Evolutionary conservation across 2,329 filamentous ascomycete genomes (phyloP).

Genomic region (Hymenotorrendiella dingleyae): DNA sequence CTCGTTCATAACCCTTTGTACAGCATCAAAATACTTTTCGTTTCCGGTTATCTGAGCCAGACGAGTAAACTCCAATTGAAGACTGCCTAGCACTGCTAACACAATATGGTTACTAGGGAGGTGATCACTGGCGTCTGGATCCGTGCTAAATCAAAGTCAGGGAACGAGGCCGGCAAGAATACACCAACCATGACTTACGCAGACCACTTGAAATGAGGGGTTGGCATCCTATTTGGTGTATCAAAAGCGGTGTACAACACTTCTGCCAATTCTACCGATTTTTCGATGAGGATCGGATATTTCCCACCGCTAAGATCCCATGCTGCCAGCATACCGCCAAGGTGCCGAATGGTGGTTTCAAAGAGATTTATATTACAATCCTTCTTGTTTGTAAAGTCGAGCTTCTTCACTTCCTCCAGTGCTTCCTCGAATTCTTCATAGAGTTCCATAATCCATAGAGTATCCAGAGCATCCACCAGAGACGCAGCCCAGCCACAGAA

Average conservation of each 20-base stretch:
- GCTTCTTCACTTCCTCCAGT: slow-evolving; percentile 58
- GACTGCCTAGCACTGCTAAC: slow-evolving; percentile 54
- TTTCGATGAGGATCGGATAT: slow-evolving; percentile 26
- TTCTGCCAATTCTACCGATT: slow-evolving; percentile 30
- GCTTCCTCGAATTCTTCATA: slow-evolving; percentile 73
- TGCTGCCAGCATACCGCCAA: slow-evolving; percentile 33
- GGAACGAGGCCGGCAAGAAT: neutral
- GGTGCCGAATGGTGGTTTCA: slow-evolving; percentile 36
- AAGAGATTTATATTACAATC: slow-evolving; percentile 32
- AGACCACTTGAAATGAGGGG: slow-evolving; percentile 24
- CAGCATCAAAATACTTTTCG: slow-evolving; percentile 55
- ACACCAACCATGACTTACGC: slow-evolving; percentile 13
- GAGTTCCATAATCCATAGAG: slow-evolving; percentile 79
- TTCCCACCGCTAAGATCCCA: slow-evolving; percentile 31
- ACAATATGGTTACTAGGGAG: slow-evolving; percentile 46
- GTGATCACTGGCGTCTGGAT: slow-evolving; percentile 46
- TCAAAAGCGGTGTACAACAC: slow-evolving; percentile 39
- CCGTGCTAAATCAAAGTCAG: slow-evolving; percentile 9
- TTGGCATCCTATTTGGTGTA: slow-evolving; percentile 47
- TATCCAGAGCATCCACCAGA: slow-evolving; percentile 75
- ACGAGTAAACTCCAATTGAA: slow-evolving; percentile 57
- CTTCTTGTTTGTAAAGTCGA: slow-evolving; percentile 36
- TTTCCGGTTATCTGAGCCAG: slow-evolving; percentile 58
- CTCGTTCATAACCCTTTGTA: slow-evolving; percentile 51
- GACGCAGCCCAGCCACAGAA: slow-evolving; percentile 95